These are phyloP conservation scores for Fallopia convolvulus DNA, from an alignment of 148 eudicot genomes.

Conservation along the genomic window DNA sequence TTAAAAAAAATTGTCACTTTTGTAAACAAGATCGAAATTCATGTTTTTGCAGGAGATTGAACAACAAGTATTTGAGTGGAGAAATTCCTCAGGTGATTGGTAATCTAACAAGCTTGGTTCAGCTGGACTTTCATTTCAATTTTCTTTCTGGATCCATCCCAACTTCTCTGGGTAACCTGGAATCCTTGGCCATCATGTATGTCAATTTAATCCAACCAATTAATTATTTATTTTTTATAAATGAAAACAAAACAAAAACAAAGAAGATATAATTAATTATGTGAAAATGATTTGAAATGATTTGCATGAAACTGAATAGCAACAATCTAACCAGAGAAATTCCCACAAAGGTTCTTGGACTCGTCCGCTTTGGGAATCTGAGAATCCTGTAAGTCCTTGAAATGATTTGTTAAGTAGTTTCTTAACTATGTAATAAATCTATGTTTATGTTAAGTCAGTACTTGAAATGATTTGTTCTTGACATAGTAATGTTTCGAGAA, in stretches of 20 bases:
- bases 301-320: not conserved
- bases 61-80: not conserved
- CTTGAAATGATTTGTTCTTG: not conserved
- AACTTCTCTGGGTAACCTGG: not conserved
- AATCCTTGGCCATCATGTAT: not conserved
- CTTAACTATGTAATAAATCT: not conserved
- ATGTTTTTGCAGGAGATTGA: not conserved
- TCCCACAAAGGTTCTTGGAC: not conserved
- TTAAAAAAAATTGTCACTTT: not conserved
- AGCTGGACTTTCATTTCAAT: not conserved
- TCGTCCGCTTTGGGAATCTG: not conserved
- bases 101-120: slow-evolving; percentile 3
- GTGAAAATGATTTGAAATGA: not conserved
- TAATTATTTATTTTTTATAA: not conserved
- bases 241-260: not conserved
- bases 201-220: not conserved
- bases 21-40: not conserved
- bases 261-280: not conserved
- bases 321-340: not conserved
- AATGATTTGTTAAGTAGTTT: not conserved
- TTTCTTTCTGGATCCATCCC: slow-evolving; percentile 5
- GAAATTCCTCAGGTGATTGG: not conserved
- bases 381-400: not conserved
- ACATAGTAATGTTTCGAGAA: not conserved
- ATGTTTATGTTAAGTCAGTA: not conserved